Percentiles rank a stretch among this genome's conserved stretches.
Conservation (phyloP, 148 eudicot genomes). For the Pouteria glomerata region DNA sequence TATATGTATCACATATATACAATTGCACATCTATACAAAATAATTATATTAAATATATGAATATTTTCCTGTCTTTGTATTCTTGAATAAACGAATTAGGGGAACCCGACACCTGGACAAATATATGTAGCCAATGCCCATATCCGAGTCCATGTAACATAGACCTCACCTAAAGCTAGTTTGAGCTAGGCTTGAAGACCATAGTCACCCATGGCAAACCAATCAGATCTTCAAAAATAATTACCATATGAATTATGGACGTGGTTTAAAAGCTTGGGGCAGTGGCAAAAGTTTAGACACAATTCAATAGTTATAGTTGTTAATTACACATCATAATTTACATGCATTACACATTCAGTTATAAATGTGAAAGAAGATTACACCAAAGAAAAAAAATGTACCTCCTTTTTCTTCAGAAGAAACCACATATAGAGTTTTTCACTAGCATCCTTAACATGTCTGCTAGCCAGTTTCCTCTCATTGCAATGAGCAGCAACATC, state of each 20-base stretch:
- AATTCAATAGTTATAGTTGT: not conserved
- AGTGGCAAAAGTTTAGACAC: not conserved
- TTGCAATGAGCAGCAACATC: conserved; percentile 75
- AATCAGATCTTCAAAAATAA: not conserved
- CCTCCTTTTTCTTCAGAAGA: conserved; percentile 73
- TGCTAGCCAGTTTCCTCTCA: conserved; percentile 61
- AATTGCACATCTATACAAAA: no score
- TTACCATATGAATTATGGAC: not conserved
- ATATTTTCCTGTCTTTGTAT: no score
- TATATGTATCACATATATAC: no score
- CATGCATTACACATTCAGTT: not conserved
- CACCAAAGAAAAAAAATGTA: conserved; percentile 16
- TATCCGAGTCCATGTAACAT: no score
- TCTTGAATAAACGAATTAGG: no score
- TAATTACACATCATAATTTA: not conserved
- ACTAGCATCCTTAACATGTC: conserved; percentile 77
- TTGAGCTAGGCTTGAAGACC: no score
- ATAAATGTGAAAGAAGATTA: not conserved
- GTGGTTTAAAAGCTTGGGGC: not conserved
- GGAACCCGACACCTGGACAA: no score
- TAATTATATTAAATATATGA: no score
- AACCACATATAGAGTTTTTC: conserved; percentile 79
- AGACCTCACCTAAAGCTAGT: no score
- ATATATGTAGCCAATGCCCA: no score
- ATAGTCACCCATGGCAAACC: no score